Percentiles rank a stretch among this genome's conserved stretches.
phyloP scores from a whole-genome alignment of 78 protist genomes.

The Neovahlkampfia damariscottae region DNA sequence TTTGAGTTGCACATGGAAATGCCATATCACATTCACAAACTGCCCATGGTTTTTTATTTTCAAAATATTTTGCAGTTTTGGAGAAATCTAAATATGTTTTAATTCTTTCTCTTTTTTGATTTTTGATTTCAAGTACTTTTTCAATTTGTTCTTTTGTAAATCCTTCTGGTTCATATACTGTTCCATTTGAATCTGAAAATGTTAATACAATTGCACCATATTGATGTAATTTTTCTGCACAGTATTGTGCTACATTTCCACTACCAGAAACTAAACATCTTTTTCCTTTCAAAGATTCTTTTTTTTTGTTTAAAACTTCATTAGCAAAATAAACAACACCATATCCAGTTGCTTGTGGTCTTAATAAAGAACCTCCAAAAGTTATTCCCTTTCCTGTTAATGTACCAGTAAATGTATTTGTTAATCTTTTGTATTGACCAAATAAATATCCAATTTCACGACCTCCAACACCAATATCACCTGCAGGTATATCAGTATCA shows the following conservation, averaged over 20 bases:
- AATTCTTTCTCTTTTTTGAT: constrained; percentile 23
- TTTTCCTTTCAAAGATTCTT: constrained; percentile 22
- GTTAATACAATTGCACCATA: constrained; percentile 38
- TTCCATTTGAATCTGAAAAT: constrained; percentile 36
- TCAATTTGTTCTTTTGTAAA: constrained; percentile 27
- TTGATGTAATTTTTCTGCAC: constrained; percentile 17
- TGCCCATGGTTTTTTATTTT: constrained; percentile 29
- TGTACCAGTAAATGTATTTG: constrained; percentile 14
- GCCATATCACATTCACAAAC: constrained; percentile 31
- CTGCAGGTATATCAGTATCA: constrained; percentile 61
- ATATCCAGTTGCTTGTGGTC: constrained; percentile 73
- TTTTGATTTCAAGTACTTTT: constrained; percentile 21
- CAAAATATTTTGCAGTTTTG: constrained; percentile 9
- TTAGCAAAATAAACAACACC: constrained; percentile 46
- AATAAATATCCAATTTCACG: constrained; percentile 57
- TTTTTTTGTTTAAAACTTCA: constrained; percentile 12
- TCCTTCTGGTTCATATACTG: constrained; percentile 17
- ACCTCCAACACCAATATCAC: constrained; percentile 70
- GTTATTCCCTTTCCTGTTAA: constrained; percentile 52
- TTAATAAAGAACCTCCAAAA: constrained; percentile 55
- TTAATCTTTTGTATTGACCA: constrained; percentile 38
- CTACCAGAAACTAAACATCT: constrained; percentile 27
- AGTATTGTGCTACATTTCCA: constrained; percentile 56
- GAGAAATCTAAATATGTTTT: too few relatives aligned
- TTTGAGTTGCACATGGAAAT: constrained; percentile 66